Conservation (phyloP, 441 rosid genomes). For the Croton laevigatus region DNA sequence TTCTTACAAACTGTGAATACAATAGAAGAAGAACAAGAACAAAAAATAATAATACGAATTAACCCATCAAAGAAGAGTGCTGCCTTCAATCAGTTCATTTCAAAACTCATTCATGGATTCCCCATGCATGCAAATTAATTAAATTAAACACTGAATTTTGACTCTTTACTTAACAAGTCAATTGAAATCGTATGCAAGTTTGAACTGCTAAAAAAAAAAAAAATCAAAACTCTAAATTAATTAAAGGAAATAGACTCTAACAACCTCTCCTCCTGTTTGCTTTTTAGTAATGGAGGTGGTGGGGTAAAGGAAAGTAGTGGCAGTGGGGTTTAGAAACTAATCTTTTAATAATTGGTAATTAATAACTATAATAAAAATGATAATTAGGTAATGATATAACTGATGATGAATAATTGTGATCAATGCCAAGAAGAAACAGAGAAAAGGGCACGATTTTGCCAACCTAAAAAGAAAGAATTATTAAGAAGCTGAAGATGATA, state of each 20-base stretch:
- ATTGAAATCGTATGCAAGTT: too few relatives aligned
- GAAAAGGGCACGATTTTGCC: slow-evolving; percentile 85
- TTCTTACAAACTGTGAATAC: too few relatives aligned
- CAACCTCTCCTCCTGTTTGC: too few relatives aligned
- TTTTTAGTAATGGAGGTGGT: too few relatives aligned
- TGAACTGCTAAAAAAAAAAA: too few relatives aligned
- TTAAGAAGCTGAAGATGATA: slow-evolving; percentile 64
- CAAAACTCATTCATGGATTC: slow-evolving; percentile 20
- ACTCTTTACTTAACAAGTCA: too few relatives aligned
- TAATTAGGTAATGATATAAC: slow-evolving; percentile 14
- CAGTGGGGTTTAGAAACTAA: background rate
- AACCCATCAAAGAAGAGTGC: background rate
- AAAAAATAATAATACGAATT: background rate
- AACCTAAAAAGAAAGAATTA: slow-evolving; percentile 66
- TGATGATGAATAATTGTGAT: background rate
- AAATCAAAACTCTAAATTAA: too few relatives aligned
- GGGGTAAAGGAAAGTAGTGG: too few relatives aligned
- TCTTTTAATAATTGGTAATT: too few relatives aligned
- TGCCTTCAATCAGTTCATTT: slow-evolving; percentile 11
- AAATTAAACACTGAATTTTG: too few relatives aligned
- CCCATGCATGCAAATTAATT: background rate
- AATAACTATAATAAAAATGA: background rate
- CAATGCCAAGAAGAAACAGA: slow-evolving; percentile 90
- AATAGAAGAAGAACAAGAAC: too few relatives aligned
- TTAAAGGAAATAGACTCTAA: too few relatives aligned